Base-by-base conservation (phyloP, 2,329 filamentous ascomycete species). In the Hypomyces perniciosus region DNA sequence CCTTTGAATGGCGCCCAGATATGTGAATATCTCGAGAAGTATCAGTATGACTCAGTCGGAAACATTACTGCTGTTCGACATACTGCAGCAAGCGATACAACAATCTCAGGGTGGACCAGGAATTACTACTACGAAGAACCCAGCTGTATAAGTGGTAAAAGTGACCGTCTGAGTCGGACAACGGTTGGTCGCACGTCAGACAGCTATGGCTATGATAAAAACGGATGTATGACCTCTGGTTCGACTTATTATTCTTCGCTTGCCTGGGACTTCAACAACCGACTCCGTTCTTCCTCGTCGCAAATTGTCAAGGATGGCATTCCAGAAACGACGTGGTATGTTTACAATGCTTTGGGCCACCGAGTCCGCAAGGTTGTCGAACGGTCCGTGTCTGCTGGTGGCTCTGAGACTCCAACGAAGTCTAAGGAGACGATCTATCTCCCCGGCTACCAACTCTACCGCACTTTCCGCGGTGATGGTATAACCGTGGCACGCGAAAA, bases 281-380 rank as follows among this genome's bases (percentile, higher is more conserved):
- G 29, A 9, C 13, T 45, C 9, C n/a, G n/a, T n/a, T n/a, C 27
- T 2, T 31, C n/a, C 33, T n/a, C 31, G 33, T 10, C 33, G 20
- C 30, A 47, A 44, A 34, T 48, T 35, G 37, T 35, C 26, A 28
- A 20, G 10, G 34, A n/a, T 10, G 39, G 34, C 30, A 27, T 33
- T 9, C 29, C 28, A 41, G 58, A 62, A 31, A 60, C 46, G 3
- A 62, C 59, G 8, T 63, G 56, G 35, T 64, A 63, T 44, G 33
- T 49, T 26, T 65, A 66, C 44, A 52, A 62, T 41, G 27, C 42
- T 2, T 40, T 26, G 2, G 59, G 59, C 2, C 48, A 50, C 39
- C 46, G 62, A 1, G 52, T 62, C 1, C 56, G 63, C 5, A 65
- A 66, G 40, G 53, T 62, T 3, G 57, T 56, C 5, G 60, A 59